A percentile compares a stretch with the other conserved stretches of the same genome.
Evolutionary conservation across 1,284 basidiomycete species (phyloP).

Genomic region (Ustilago sp.): DNA sequence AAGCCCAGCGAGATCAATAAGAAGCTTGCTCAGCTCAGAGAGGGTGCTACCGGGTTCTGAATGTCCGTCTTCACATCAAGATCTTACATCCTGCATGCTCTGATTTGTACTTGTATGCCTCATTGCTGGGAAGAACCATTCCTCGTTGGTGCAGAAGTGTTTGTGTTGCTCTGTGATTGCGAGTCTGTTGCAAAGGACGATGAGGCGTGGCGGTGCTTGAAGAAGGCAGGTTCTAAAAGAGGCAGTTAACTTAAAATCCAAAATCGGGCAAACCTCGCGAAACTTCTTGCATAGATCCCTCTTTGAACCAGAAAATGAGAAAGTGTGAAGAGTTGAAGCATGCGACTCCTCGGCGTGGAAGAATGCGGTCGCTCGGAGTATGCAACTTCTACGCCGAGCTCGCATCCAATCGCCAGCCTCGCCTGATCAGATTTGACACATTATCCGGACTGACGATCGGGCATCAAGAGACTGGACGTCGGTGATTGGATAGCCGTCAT

Average conservation of each 20-base stretch:
- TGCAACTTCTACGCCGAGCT: too few relatives aligned
- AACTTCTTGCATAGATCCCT: conserved; percentile 25
- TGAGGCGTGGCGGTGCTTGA: not conserved
- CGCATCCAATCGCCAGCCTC: too few relatives aligned
- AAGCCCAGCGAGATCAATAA: conserved; percentile 66
- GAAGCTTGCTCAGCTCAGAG: conserved; percentile 65
- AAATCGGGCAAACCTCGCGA: conserved; percentile 6
- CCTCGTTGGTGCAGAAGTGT: not conserved
- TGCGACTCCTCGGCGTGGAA: too few relatives aligned
- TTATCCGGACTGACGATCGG: too few relatives aligned
- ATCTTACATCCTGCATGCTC: not conserved
- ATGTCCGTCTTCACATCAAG: not conserved
- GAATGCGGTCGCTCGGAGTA: too few relatives aligned
- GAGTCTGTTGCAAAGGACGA: not conserved
- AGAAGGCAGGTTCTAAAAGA: not conserved
- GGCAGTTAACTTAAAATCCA: not conserved
- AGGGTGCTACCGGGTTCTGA: conserved; percentile 54
- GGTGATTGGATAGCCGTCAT: too few relatives aligned
- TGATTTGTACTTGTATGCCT: conserved; percentile 16
- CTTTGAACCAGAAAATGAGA: conserved; percentile 18
- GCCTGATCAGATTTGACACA: too few relatives aligned
- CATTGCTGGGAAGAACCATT: not conserved
- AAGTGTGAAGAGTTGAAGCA: too few relatives aligned
- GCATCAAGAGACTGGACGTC: too few relatives aligned
- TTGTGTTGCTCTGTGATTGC: not conserved